phyloP scores from a whole-genome alignment of 176 grass and related monocot species.

The Bolboschoenus planiculmis region DNA sequence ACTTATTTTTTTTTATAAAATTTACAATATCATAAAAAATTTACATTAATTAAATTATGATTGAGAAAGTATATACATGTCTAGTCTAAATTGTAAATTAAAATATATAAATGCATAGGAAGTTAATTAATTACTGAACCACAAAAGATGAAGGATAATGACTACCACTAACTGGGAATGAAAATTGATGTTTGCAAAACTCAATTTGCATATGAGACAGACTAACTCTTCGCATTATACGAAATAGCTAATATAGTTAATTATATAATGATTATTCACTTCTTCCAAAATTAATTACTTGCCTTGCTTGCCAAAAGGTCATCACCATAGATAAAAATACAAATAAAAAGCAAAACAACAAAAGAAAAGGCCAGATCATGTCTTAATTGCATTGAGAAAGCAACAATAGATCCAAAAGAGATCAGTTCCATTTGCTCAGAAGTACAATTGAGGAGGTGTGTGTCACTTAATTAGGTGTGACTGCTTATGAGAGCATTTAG shows the following conservation, averaged over 20 bases:
- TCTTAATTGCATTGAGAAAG: neutral
- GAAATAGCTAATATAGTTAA: neutral
- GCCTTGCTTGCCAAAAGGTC: neutral
- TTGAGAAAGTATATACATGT: too few species aligned
- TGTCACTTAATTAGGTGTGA: neutral
- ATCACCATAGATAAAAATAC: neutral
- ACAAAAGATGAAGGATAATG: neutral
- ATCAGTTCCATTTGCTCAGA: neutral
- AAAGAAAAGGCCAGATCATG: neutral
- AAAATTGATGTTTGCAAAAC: conserved; percentile 6
- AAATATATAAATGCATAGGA: neutral
- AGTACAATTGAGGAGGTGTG: neutral
- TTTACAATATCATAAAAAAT: too few species aligned
- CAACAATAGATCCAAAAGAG: neutral
- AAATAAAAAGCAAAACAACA: neutral
- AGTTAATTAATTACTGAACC: neutral
- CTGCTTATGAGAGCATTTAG: neutral
- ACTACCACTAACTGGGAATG: neutral
- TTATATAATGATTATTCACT: neutral
- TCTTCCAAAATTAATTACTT: conserved; percentile 8
- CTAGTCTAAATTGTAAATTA: neutral
- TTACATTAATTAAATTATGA: too few species aligned
- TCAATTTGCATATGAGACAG: conserved; percentile 8
- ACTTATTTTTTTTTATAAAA: too few species aligned
- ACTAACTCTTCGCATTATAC: neutral